These are phyloP conservation scores for Chrysanthemum seticuspe DNA, from an alignment of 129 eudicot species.

Conservation along the genomic window DNA sequence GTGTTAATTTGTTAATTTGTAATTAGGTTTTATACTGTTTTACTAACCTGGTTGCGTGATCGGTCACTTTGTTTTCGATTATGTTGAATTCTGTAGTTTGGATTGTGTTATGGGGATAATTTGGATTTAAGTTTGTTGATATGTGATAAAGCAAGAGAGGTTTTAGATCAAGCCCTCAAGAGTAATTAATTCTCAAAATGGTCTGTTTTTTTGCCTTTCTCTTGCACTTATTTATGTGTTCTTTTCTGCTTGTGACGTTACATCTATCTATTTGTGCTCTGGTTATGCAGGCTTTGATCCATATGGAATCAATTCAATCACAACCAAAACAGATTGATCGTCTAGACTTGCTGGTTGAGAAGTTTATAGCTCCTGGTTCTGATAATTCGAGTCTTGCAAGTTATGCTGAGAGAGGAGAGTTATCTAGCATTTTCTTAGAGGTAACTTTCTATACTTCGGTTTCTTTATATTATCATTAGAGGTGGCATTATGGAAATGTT, in stretches of 20 bases:
- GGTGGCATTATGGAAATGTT: no score
- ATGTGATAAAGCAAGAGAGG: constrained; percentile 72
- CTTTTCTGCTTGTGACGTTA: no score
- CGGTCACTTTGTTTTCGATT: no score
- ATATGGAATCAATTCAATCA: constrained; percentile 74
- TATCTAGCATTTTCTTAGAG: constrained; percentile 85
- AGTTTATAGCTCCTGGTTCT: constrained; percentile 56
- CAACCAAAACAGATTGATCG: constrained; percentile 65
- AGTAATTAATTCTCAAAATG: constrained; percentile 67
- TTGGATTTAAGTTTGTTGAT: no score
- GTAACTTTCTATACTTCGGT: constrained; percentile 18
- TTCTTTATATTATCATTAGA: no score
- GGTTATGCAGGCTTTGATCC: constrained; percentile 66
- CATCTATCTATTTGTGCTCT: neutral
- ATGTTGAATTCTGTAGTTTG: no score
- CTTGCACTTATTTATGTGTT: no score
- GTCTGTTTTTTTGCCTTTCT: constrained; percentile 16
- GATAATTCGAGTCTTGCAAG: constrained; percentile 55
- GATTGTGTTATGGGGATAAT: no score
- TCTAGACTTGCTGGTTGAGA: constrained; percentile 68
- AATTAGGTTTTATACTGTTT: no score
- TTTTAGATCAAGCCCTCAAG: constrained; percentile 77
- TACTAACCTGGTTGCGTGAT: no score
- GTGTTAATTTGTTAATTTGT: no score
- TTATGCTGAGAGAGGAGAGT: constrained; percentile 68